Conservation (phyloP, 192 early-diverging fungal genomes). For the Backusella macrospora region DNA sequence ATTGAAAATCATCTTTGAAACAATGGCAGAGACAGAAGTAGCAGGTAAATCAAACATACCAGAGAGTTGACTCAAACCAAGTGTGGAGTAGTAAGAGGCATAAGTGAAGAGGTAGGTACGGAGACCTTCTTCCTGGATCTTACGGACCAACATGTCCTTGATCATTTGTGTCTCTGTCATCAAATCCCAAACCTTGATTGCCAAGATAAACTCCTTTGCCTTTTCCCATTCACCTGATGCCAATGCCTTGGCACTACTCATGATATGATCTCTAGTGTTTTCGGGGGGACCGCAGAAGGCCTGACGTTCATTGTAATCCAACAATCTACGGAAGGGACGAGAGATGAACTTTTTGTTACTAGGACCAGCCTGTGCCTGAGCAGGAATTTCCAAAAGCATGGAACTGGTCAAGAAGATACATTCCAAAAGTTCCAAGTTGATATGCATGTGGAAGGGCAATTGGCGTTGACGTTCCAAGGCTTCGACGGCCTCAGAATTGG, state of each 20-base stretch:
- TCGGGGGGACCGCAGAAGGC: constrained; percentile 96
- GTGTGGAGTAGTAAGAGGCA: constrained; percentile 86
- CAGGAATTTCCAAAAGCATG: constrained; percentile 98
- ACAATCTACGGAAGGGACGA: constrained; percentile 89
- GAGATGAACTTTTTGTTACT: constrained; percentile 77
- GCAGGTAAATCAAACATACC: constrained; percentile 86
- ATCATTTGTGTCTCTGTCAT: constrained; percentile 81
- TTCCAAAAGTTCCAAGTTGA: constrained; percentile 98
- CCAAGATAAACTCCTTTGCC: constrained; percentile 79
- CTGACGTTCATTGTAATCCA: constrained; percentile 96
- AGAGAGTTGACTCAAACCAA: constrained; percentile 81
- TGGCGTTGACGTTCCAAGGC: constrained; percentile 92
- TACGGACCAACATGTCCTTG: constrained; percentile 85
- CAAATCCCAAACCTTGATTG: constrained; percentile 97
- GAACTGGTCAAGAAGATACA: constrained; percentile 94
- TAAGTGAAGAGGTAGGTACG: constrained; percentile 96
- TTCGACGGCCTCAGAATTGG: constrained; percentile 85
- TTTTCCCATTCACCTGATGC: constrained; percentile 93
- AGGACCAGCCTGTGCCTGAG: constrained; percentile 79
- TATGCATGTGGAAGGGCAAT: constrained; percentile 99
- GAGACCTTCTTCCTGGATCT: constrained; percentile 96
- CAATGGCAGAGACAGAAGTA: constrained; percentile 67
- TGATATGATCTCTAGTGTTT: constrained; percentile 98
- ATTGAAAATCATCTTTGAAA: constrained; percentile 94
- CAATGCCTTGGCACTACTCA: constrained; percentile 93